A percentile compares a stretch with the other conserved stretches of the same genome.
Conservation (phyloP, 495 filamentous ascomycete genomes). For the Neurospora cerealis region DNA sequence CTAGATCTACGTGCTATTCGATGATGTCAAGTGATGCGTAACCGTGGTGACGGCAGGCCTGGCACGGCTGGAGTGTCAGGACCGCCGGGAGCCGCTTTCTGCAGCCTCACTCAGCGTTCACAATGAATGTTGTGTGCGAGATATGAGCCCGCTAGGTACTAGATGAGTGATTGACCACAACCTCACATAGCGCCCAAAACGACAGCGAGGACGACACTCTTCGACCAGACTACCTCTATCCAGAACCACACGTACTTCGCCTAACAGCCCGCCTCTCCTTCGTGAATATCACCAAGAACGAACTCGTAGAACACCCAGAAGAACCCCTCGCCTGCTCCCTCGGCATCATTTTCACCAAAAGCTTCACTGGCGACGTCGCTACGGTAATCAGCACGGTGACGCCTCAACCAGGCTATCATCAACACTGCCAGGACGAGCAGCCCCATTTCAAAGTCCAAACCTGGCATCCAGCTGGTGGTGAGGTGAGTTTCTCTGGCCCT, state of each 20-base stretch:
- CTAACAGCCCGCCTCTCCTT: not conserved
- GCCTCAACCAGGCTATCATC: not conserved
- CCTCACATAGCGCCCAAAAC: not conserved
- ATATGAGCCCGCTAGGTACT: not conserved
- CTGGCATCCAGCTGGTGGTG: not conserved
- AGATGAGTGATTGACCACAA: not conserved
- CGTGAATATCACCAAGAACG: not conserved
- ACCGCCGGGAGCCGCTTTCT: not conserved
- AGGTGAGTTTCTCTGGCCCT: not conserved
- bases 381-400: not conserved
- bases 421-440: not conserved
- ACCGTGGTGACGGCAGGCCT: not conserved
- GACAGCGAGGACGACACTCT: not conserved
- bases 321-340: accelerated
- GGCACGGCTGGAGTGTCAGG: not conserved
- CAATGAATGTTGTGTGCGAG: not conserved
- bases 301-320: not conserved
- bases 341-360: not conserved
- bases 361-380: not conserved
- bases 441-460: not conserved
- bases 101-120: not conserved
- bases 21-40: not conserved
- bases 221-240: not conserved
- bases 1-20: not conserved
- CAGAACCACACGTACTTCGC: not conserved